A percentile compares a stretch with the other conserved stretches of the same genome.
These are phyloP conservation scores for Malus hybrid DNA, from an alignment of 331 rosid genomes.

Conservation along the genomic window DNA sequence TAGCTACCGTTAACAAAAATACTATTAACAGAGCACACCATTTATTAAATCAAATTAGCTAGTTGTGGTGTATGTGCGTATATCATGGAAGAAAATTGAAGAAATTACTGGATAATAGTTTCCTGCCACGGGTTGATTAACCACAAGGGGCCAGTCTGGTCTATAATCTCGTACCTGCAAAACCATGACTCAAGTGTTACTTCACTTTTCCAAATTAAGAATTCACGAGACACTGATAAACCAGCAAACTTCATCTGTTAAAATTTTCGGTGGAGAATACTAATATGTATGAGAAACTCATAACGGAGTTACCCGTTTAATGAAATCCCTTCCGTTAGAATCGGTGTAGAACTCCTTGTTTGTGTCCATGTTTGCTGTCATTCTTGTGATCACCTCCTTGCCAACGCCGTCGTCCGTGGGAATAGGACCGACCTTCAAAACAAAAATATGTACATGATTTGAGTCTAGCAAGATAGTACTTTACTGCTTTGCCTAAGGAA, in stretches of 20 bases:
- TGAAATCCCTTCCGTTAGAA: constrained; percentile 88
- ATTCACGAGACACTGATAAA: background rate
- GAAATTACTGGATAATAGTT: constrained; percentile 84
- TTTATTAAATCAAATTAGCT: background rate
- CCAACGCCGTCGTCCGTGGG: constrained; percentile 64
- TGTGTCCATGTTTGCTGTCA: constrained; percentile 75
- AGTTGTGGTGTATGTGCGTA: background rate
- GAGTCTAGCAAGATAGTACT: background rate
- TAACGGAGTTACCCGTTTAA: constrained; percentile 48
- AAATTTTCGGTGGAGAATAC: no score
- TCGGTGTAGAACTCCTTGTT: constrained; percentile 70
- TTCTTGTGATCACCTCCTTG: constrained; percentile 68
- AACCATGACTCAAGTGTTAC: constrained; percentile 2
- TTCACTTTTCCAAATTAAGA: background rate
- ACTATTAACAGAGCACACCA: background rate
- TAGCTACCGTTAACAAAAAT: background rate
- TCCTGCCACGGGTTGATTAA: constrained; percentile 81
- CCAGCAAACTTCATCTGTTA: background rate
- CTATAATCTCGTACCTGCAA: constrained; percentile 71
- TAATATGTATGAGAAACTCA: background rate
- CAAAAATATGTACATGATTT: constrained; percentile 15
- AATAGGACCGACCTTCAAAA: constrained; percentile 82
- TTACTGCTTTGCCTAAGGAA: background rate
- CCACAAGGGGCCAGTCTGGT: constrained; percentile 73
- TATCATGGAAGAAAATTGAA: background rate